A percentile compares a stretch with the other conserved stretches of the same genome.
Evolutionary conservation across 495 filamentous ascomycete species (phyloP).

Genomic region (Podospora pseudopauciseta): DNA sequence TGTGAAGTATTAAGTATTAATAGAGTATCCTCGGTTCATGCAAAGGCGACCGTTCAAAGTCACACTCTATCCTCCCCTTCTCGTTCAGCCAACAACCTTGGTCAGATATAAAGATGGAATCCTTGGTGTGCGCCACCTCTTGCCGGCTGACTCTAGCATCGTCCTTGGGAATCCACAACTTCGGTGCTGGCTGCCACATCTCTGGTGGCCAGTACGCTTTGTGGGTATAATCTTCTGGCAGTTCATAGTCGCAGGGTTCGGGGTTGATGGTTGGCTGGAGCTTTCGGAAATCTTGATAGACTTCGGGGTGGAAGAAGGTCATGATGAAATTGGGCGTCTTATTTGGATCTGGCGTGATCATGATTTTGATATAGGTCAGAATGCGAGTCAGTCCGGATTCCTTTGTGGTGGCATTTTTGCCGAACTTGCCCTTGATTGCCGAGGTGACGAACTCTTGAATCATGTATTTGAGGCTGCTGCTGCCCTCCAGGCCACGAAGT

Average conservation of each 20-base stretch:
- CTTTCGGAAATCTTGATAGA: slow-evolving; percentile 58
- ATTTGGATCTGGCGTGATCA: slow-evolving; percentile 23
- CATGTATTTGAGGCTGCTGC: slow-evolving; percentile 30
- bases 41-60: slow-evolving; percentile 31
- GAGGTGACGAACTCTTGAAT: slow-evolving; percentile 21
- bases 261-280: slow-evolving; percentile 56
- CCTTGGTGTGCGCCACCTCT: slow-evolving; percentile 57
- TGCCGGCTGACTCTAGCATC: slow-evolving; percentile 58
- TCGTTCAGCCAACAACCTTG: slow-evolving; percentile 66
- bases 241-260: slow-evolving; percentile 33
- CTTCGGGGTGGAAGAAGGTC: slow-evolving; percentile 64
- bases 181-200: slow-evolving; percentile 55
- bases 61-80: slow-evolving; percentile 39
- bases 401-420: slow-evolving; percentile 12
- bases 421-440: slow-evolving; percentile 17
- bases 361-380: slow-evolving; percentile 24
- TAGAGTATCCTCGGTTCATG: slow-evolving; percentile 33
- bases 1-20: slow-evolving; percentile 18
- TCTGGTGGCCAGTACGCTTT: slow-evolving; percentile 67
- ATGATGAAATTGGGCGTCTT: slow-evolving; percentile 40
- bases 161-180: slow-evolving; percentile 69
- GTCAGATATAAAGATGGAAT: slow-evolving; percentile 50
- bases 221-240: slow-evolving; percentile 52
- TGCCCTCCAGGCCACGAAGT: slow-evolving; percentile 33
- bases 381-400: slow-evolving; percentile 25